Evolutionary conservation across 2,329 filamentous ascomycete species (phyloP).

Genomic region (Aureobasidium sp.): DNA sequence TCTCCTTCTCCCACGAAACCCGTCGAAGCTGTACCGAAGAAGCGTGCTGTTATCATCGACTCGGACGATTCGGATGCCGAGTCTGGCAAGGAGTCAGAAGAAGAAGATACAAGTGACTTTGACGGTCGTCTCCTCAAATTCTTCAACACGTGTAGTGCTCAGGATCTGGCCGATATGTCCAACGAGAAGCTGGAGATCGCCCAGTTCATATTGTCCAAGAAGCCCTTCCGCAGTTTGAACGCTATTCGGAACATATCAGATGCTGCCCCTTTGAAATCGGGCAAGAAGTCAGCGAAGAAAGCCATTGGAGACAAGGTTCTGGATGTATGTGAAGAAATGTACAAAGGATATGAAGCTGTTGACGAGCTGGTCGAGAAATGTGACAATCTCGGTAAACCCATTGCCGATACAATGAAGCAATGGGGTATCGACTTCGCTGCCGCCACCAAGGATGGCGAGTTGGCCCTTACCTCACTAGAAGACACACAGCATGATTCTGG

Average conservation of each 20-base stretch:
- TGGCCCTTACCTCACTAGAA: constrained; percentile 49
- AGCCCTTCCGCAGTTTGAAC: constrained; percentile 62
- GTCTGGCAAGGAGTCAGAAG: constrained; percentile 1
- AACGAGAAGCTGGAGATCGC: constrained; percentile 63
- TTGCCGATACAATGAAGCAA: constrained; percentile 54
- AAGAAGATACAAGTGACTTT: constrained; percentile 26
- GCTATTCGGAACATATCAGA: constrained; percentile 56
- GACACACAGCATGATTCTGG: constrained; percentile 51
- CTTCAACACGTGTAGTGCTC: constrained; percentile 68
- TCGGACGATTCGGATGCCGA: constrained; percentile 22
- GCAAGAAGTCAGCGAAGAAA: constrained; percentile 43
- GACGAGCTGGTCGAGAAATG: constrained; percentile 73
- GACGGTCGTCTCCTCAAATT: constrained; percentile 60
- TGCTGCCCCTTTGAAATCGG: constrained; percentile 39
- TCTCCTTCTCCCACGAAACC: constrained; percentile 16
- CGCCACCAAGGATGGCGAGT: constrained; percentile 49
- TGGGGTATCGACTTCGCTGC: constrained; percentile 62
- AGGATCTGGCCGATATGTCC: constrained; percentile 75
- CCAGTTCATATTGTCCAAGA: constrained; percentile 58
- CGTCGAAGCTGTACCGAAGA: constrained; percentile 9
- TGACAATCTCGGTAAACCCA: constrained; percentile 59
- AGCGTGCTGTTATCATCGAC: constrained; percentile 25
- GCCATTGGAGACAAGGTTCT: constrained; percentile 56
- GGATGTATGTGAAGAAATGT: constrained; percentile 62
- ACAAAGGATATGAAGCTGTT: constrained; percentile 70